Conservation (phyloP, 306 rosid species). For the Bauhinia variegata region DNA sequence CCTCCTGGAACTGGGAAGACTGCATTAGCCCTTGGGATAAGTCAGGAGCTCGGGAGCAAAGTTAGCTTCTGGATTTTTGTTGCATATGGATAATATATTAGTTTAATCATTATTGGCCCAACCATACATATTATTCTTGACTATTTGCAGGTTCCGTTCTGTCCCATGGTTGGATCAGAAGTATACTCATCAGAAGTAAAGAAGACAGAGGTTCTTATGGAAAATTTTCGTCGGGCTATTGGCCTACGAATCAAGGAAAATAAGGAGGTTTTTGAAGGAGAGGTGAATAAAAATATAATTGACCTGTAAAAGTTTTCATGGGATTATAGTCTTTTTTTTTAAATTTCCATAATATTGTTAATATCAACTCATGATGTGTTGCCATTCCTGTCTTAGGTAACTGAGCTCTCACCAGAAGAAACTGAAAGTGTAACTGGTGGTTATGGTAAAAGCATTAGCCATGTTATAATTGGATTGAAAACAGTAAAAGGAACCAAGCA, state of each 20-base stretch:
- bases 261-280: slow-evolving; percentile 97
- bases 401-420: slow-evolving; percentile 96
- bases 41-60: slow-evolving; percentile 99
- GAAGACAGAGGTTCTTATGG: slow-evolving; percentile 97
- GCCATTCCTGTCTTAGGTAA: slow-evolving; percentile 57
- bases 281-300: slow-evolving; percentile 56
- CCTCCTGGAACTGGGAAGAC: slow-evolving; percentile 99
- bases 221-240: slow-evolving; percentile 86
- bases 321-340: slow-evolving; percentile 20
- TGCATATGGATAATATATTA: neutral
- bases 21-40: slow-evolving; percentile 87
- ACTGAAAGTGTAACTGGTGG: slow-evolving; percentile 89
- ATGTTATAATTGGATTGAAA: slow-evolving; percentile 90
- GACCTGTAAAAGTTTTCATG: slow-evolving; percentile 10
- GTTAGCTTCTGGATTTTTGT: slow-evolving; percentile 35
- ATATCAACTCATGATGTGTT: slow-evolving; percentile 32
- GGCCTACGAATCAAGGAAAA: slow-evolving; percentile 95
- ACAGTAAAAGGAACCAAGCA: slow-evolving; percentile 98
- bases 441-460: slow-evolving; percentile 98
- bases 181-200: slow-evolving; percentile 95
- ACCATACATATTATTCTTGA: neutral
- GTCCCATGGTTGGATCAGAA: slow-evolving; percentile 99
- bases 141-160: slow-evolving; percentile 75
- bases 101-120: neutral
- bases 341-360: slow-evolving; percentile 13